phyloP scores from a whole-genome alignment of 305 asterid genomes.

The Lippia alba region DNA sequence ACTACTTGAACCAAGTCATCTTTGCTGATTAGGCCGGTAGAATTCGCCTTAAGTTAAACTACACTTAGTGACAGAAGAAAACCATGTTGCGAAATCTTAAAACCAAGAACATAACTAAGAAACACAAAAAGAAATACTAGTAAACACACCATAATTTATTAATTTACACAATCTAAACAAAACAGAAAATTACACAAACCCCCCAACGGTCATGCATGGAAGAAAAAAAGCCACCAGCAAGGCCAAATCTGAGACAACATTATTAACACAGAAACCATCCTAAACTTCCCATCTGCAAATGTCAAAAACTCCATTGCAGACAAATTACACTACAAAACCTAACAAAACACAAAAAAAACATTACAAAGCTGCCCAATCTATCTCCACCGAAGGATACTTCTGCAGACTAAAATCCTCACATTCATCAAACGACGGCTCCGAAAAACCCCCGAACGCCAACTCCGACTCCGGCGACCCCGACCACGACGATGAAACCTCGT shows the following conservation, averaged over 20 bases:
- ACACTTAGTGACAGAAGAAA: too few species aligned
- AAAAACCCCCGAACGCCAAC: slow-evolving; percentile 44
- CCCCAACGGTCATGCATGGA: slow-evolving; percentile 36
- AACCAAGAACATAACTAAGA: background rate
- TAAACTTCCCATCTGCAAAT: slow-evolving; percentile 45
- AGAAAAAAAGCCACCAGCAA: slow-evolving; percentile 38
- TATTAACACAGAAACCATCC: background rate
- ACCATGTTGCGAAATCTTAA: background rate
- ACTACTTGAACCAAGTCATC: too few species aligned
- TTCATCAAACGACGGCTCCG: slow-evolving; percentile 47
- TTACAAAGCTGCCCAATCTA: slow-evolving; percentile 64
- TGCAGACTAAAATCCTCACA: slow-evolving; percentile 40
- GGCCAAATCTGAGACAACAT: slow-evolving; percentile 28
- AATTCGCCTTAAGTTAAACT: too few species aligned
- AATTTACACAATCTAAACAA: slow-evolving; percentile 5
- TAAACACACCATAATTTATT: slow-evolving; percentile 17
- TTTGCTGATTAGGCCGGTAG: too few species aligned
- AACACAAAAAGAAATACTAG: background rate
- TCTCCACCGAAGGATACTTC: slow-evolving; percentile 64
- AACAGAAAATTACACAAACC: slow-evolving; percentile 11
- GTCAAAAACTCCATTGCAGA: slow-evolving; percentile 65
- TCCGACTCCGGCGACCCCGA: slow-evolving; percentile 55
- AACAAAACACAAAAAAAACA: background rate
- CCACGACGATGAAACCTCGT: slow-evolving; percentile 33
- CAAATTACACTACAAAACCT: background rate